Evolutionary conservation across 2,329 filamentous ascomycete genomes (phyloP), one percentile per base, ranked within the genome.

Genomic region (Clathrospora elynae): DNA sequence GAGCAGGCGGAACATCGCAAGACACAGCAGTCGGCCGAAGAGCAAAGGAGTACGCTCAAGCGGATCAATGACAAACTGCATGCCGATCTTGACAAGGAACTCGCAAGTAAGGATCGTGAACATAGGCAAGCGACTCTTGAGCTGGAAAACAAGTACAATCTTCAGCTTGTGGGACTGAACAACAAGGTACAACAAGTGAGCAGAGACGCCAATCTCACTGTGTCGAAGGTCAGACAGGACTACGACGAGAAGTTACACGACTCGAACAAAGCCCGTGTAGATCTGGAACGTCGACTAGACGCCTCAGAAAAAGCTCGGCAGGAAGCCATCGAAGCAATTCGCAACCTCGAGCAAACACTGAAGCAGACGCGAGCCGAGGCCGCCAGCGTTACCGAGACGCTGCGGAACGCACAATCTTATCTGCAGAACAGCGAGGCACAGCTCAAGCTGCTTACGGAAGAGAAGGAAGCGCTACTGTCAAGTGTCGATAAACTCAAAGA

Each of bases 1-100:
- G 87, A 90, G 61, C 83, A 87, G 59, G 81, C 84, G 5, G 85
- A 90, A 49, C 85, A 88, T 66, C 79, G 81, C 17, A 83, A 80
- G 50, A 79, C 81, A 2, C 86, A 84, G 55, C 67, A 76, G 39
- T 69, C 68, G 5, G 57, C 72, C 28, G 67, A 71, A 47, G 73
- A 73, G 8, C 75, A 78, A 49, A 51, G 75, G 6, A 72, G 69
- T 17, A 69, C 81, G 25, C 76, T 87, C 34, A 85, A 83, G 51
- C 80, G 77, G 23, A 78, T 86, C 53, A 88, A 89, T 42, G 85
- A 92, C 35, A 80, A 80, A 6, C 73, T 91, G 12, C 87, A 89
- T 55, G 78, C 78, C 32, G 80, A 83, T 22, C 87, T 93, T 59
- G 83, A 86, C 37, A 79, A 82, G 24, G 85, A 90, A 42, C 54